Conservation (phyloP, 2,329 filamentous ascomycete genomes). For the Trichoderma cornu-damae region DNA sequence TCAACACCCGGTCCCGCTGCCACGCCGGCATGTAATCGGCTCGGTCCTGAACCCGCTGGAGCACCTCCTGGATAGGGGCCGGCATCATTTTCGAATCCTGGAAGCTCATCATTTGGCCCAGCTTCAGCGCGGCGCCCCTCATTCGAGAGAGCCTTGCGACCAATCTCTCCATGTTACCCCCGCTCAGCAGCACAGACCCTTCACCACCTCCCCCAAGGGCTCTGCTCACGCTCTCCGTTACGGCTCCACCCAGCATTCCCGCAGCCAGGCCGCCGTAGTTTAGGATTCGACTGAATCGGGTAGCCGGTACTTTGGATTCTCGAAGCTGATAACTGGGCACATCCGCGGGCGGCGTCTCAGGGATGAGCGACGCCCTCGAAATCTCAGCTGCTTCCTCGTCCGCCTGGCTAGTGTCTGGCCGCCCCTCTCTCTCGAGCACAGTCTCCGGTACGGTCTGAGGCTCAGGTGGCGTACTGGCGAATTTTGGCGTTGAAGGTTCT, state of each 20-base stretch:
- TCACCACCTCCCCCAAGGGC: constrained; percentile 62
- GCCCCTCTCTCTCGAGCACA: background rate
- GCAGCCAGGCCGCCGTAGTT: constrained; percentile 91
- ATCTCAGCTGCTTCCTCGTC: constrained; percentile 22
- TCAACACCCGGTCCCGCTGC: constrained; percentile 81
- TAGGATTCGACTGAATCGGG: constrained; percentile 81
- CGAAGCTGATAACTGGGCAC: constrained; percentile 60
- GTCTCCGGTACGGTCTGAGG: background rate
- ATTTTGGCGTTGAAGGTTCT: constrained; percentile 5
- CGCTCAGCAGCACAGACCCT: constrained; percentile 81
- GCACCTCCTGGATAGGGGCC: constrained; percentile 75
- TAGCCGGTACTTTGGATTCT: constrained; percentile 86
- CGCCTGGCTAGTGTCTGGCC: background rate
- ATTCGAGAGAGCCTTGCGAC: constrained; percentile 91
- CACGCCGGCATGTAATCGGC: constrained; percentile 97
- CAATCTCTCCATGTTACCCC: constrained; percentile 85
- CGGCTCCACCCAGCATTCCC: constrained; percentile 89
- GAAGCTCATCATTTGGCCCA: constrained; percentile 97
- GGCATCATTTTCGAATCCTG: constrained; percentile 96
- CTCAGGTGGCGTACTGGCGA: background rate
- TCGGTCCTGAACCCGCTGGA: constrained; percentile 91
- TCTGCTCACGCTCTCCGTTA: constrained; percentile 78
- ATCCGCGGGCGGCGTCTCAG: constrained; percentile 15
- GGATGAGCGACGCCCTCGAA: constrained; percentile 26
- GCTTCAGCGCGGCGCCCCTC: constrained; percentile 92